These are phyloP conservation scores for Lachnellula cervina DNA, from an alignment of 2,329 filamentous ascomycete genomes.

Conservation along the genomic window DNA sequence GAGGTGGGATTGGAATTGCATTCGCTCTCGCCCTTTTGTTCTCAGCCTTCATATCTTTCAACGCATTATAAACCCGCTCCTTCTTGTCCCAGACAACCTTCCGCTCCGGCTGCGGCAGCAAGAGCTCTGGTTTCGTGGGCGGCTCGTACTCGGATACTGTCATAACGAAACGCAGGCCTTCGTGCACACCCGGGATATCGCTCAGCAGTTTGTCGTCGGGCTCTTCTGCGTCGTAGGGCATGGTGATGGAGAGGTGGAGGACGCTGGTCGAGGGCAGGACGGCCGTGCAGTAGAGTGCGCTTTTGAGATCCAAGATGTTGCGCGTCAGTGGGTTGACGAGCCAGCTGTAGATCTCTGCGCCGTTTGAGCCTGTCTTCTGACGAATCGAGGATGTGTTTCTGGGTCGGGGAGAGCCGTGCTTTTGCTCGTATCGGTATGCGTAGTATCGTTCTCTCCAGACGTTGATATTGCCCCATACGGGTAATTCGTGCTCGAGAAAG, in stretches of 20 bases:
- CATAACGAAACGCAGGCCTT: not conserved
- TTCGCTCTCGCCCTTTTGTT: not conserved
- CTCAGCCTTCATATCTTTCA: not conserved
- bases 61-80: not conserved
- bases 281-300: not conserved
- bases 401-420: not conserved
- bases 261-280: not conserved
- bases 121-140: not conserved
- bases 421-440: constrained; percentile 1
- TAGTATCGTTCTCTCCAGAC: constrained; percentile 4
- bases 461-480: not conserved
- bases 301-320: not conserved
- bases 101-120: not conserved
- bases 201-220: not conserved
- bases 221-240: not conserved
- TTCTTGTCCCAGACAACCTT: not conserved
- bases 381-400: not conserved
- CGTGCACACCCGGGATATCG: not conserved
- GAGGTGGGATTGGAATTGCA: not conserved
- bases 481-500: not conserved
- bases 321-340: not conserved
- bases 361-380: not conserved
- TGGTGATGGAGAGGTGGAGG: not conserved
- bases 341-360: constrained; percentile 1
- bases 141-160: not conserved